Conservation (phyloP, 2,329 filamentous ascomycete genomes). For the Neopestalotiopsis sp. region DNA sequence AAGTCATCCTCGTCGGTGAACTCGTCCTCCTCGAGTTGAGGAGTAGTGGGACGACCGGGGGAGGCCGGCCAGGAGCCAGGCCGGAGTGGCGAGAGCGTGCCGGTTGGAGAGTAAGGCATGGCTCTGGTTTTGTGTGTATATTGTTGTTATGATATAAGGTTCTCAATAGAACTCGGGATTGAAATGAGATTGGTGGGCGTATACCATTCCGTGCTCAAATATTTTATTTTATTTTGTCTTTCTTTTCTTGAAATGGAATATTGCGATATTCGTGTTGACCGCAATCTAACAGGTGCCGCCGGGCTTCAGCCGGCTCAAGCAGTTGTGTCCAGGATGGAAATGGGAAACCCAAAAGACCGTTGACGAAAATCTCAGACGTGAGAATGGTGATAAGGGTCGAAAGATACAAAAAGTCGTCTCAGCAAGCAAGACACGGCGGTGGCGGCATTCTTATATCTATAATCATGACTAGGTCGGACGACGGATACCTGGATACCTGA, state of each 20-base stretch:
- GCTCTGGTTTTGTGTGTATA: not conserved
- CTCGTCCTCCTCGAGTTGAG: conserved; percentile 45
- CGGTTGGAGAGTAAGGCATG: conserved; percentile 33
- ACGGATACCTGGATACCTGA: not conserved
- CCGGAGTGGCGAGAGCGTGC: conserved; percentile 35
- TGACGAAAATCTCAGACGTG: conserved; percentile 4
- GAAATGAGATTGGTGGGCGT: not conserved
- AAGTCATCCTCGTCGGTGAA: conserved; percentile 50
- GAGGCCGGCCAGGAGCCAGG: conserved; percentile 59
- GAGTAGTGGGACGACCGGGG: conserved; percentile 51
- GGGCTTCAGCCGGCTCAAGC: conserved; percentile 18
- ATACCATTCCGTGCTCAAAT: not conserved
- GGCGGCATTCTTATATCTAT: conserved; percentile 16
- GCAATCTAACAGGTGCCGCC: conserved; percentile 15
- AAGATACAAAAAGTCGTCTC: conserved; percentile 13
- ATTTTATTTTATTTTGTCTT: conserved; percentile 2
- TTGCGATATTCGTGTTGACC: conserved; percentile 9
- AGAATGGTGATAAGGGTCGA: conserved; percentile 11
- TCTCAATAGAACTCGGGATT: not conserved
- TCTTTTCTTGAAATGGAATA: not conserved
- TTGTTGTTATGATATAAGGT: not conserved
- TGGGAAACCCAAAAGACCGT: not conserved
- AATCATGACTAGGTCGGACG: not conserved
- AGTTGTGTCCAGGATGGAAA: not conserved
- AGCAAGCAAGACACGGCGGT: conserved; percentile 6